Conservation (phyloP, 331 rosid species). For the Stylosanthes scabra region DNA sequence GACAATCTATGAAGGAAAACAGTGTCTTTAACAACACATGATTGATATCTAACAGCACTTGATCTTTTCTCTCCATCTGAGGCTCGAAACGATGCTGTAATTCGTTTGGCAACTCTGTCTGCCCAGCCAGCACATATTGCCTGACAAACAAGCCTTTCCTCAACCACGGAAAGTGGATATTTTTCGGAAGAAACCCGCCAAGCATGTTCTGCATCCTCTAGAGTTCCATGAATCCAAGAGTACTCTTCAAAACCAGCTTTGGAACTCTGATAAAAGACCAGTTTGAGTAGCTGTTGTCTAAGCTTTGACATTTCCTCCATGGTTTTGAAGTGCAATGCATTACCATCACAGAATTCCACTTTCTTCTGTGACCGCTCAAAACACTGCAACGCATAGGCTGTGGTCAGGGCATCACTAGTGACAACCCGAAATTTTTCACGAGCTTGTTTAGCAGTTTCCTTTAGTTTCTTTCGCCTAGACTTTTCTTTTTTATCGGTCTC, state of each 20-base stretch:
- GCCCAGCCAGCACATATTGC: constrained; percentile 99
- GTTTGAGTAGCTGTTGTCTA: constrained; percentile 76
- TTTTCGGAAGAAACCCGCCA: constrained; percentile 64
- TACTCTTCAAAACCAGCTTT: constrained; percentile 55
- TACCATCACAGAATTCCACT: constrained; percentile 64
- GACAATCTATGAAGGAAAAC: constrained; percentile 82
- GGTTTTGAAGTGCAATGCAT: constrained; percentile 79
- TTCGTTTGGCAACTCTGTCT: constrained; percentile 89
- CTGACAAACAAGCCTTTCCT: constrained; percentile 81
- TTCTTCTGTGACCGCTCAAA: constrained; percentile 65
- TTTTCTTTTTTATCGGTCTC: constrained; percentile 56
- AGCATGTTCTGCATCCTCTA: constrained; percentile 63
- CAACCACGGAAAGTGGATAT: constrained; percentile 68
- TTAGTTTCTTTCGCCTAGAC: constrained; percentile 66
- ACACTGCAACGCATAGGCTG: constrained; percentile 83
- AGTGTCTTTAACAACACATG: constrained; percentile 70
- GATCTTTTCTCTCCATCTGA: constrained; percentile 52
- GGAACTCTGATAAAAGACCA: constrained; percentile 63
- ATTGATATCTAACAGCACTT: constrained; percentile 65
- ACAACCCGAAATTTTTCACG: constrained; percentile 72
- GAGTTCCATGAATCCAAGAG: constrained; percentile 72
- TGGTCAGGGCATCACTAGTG: constrained; percentile 76
- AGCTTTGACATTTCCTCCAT: constrained; percentile 96
- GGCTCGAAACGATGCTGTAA: constrained; percentile 53
- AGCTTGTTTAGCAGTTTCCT: constrained; percentile 64